Percentiles rank a stretch among this genome's conserved stretches.
Evolutionary conservation across 1,139 yeast species (phyloP).

Genomic region (Debaryomycetaceae sp.): DNA sequence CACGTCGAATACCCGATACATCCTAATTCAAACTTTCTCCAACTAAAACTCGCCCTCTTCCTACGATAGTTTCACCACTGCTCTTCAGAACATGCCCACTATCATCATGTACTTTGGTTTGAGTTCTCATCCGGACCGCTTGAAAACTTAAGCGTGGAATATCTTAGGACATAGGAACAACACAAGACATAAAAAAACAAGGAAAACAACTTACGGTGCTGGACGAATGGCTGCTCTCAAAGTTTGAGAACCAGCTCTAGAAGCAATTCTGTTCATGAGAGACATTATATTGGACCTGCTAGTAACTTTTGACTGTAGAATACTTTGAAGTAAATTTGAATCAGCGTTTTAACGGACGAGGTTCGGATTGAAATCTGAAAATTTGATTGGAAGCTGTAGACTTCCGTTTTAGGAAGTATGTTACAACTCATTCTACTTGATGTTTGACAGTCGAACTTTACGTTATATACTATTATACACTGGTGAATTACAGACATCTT

Average conservation of each 20-base stretch:
- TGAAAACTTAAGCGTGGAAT: no score
- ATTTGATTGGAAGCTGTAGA: constrained; percentile 38
- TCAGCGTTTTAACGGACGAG: constrained; percentile 10
- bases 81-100: no score
- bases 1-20: neutral
- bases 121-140: no score
- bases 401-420: constrained; percentile 29
- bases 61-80: no score
- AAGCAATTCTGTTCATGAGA: constrained; percentile 46
- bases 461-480: no score
- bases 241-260: constrained; percentile 43
- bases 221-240: constrained; percentile 40
- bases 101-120: no score
- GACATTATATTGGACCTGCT: constrained; percentile 25
- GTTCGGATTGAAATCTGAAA: constrained; percentile 20
- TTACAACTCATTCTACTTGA: constrained; percentile 3
- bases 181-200: no score
- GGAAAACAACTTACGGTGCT: constrained; percentile 44
- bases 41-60: neutral
- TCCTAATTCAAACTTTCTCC: neutral
- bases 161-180: no score
- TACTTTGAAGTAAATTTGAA: neutral
- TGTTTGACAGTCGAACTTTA: no score
- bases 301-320: constrained; percentile 3
- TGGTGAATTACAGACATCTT: no score